A percentile compares a stretch with the other conserved stretches of the same genome.
Conservation (phyloP, 139 green algal genomes). For the Yamagishiella unicocca region DNA sequence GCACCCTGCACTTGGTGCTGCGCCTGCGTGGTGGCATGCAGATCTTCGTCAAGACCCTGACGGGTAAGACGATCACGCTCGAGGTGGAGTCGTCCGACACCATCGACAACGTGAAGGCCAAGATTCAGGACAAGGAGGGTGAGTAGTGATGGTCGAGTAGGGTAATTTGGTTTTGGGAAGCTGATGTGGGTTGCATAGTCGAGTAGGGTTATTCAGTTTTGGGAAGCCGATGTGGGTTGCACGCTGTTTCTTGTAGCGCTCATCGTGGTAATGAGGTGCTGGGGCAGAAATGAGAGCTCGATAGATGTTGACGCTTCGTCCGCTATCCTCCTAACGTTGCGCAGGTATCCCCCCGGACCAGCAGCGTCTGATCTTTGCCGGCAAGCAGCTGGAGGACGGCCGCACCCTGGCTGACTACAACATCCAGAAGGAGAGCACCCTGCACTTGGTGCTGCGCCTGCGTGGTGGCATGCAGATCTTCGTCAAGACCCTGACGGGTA, state of each 20-base stretch:
- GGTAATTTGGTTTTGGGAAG: background rate
- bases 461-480: constrained; percentile 92
- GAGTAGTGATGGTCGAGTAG: background rate
- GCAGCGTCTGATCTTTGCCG: constrained; percentile 96
- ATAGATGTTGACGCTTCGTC: too few relatives aligned
- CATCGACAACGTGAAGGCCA: constrained; percentile 41
- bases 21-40: constrained; percentile 73
- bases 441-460: constrained; percentile 88
- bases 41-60: constrained; percentile 96
- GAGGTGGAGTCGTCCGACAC: constrained; percentile 68
- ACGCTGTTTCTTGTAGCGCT: too few relatives aligned
- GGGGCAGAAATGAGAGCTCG: too few relatives aligned
- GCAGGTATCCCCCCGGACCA: constrained; percentile 92
- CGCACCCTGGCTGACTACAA: constrained; percentile 96
- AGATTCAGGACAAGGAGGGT: constrained; percentile 57
- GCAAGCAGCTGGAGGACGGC: constrained; percentile 97
- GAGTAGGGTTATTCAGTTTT: too few relatives aligned
- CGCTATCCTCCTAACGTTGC: too few relatives aligned
- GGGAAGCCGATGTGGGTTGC: too few relatives aligned
- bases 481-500: constrained; percentile 92
- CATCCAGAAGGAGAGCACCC: constrained; percentile 92
- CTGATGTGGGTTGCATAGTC: too few relatives aligned
- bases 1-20: constrained; percentile 83
- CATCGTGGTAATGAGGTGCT: too few relatives aligned
- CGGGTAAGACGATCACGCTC: constrained; percentile 85